Conservation (phyloP, 495 filamentous ascomycete genomes). For the Aspergillus coremiiformis region DNA sequence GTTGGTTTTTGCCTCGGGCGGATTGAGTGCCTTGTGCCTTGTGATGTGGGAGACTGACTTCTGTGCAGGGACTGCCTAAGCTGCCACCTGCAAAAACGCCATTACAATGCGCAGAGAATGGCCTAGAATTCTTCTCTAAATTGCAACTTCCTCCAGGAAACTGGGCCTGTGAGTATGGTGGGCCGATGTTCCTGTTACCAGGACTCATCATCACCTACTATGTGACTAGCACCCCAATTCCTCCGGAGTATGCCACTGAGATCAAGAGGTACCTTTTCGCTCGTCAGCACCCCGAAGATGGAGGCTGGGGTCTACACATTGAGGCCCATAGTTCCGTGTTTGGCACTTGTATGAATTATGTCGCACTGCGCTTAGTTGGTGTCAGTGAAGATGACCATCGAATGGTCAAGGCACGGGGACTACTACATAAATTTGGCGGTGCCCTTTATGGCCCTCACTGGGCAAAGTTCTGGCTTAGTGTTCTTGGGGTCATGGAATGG, state of each 20-base stretch:
- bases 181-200: conserved; percentile 79
- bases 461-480: conserved; percentile 86
- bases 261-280: conserved; percentile 92
- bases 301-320: conserved; percentile 95
- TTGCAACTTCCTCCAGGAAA: conserved; percentile 83
- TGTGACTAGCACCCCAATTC: conserved; percentile 82
- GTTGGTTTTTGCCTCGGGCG: not conserved
- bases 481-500: conserved; percentile 80
- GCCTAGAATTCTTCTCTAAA: conserved; percentile 79
- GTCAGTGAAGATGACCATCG: conserved; percentile 74
- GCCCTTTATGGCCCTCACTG: conserved; percentile 83
- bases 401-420: conserved; percentile 79
- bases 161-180: conserved; percentile 97
- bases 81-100: conserved; percentile 65
- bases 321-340: conserved; percentile 92
- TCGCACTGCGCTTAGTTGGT: conserved; percentile 78
- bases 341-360: conserved; percentile 86
- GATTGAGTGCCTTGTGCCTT: not conserved
- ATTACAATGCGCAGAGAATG: conserved; percentile 71
- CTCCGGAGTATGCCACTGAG: conserved; percentile 71
- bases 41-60: conserved; percentile 8
- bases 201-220: conserved; percentile 83
- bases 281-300: conserved; percentile 78
- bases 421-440: conserved; percentile 79
- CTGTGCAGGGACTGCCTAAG: conserved; percentile 57